Base-by-base conservation (phyloP, 2,329 filamentous ascomycete species). In the Aureobasidium zeae region DNA sequence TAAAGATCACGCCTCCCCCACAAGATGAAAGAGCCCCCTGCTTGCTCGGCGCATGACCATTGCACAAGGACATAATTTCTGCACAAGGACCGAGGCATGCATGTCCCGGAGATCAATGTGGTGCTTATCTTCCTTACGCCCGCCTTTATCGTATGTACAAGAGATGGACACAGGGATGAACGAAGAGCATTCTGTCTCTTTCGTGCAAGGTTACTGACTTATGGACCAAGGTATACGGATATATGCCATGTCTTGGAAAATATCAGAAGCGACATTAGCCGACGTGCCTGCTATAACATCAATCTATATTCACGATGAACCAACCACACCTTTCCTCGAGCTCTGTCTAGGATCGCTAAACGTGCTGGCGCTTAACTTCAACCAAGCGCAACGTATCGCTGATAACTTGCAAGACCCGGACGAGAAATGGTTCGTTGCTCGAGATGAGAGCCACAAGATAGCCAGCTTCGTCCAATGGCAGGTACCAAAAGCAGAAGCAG, bases 241-340 rank as follows among this genome's bases (percentile, higher is more conserved):
- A n/a, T n/a, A n/a, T n/a, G n/a, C n/a, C 24, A 41, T 41, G 37
- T n/a, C 26, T 41, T 41, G 37, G 37, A 41, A 31, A 17, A 11
- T 41, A 4, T 41, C 39, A 24, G 12, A 43, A 33, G 39, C 39
- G 16, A 33, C 39, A 33, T 30, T 43, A 9, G 39, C 41, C 5
- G 41, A 44, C 15, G 30, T 44, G 11, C 41, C 41, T 8, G 41
- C 41, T n/a, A 29, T 44, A 15, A 44, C 31, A 9, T 29, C 41
- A 19, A 36, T 44, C 7, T 44, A 26, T 25, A 22, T 26, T 8
- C 24, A 35, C 5, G 41, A 44, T 11, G 41, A 44, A 6, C 17
- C 19, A n/a, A n/a, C n/a, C n/a, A 30, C 41, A 9, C 41, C 41
- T 8, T 45, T 45, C 28, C 20, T 38, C 5, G n/a, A 45, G 24